Evolutionary conservation across 495 filamentous ascomycete species (phyloP).

Genomic region (Neurospora sp.): DNA sequence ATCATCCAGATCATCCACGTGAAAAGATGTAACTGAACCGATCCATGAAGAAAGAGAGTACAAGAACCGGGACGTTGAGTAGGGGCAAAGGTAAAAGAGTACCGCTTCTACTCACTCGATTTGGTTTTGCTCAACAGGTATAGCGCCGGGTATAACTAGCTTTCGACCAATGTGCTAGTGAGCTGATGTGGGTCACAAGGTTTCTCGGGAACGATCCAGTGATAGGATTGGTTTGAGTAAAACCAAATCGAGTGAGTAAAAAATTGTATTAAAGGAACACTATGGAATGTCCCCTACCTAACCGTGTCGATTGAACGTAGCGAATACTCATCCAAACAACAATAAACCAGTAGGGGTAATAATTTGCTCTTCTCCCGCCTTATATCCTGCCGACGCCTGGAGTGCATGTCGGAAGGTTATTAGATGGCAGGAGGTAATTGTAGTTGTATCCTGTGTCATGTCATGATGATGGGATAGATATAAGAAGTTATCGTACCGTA

Average conservation of each 20-base stretch:
- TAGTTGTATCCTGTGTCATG: slow-evolving; percentile 1
- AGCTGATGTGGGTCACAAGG: too few relatives aligned
- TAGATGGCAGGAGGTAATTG: slow-evolving; percentile 56
- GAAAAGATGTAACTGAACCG: background rate
- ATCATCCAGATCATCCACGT: background rate
- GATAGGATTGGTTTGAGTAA: too few relatives aligned
- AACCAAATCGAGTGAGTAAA: background rate
- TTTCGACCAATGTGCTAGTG: too few relatives aligned
- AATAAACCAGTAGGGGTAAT: slow-evolving; percentile 1
- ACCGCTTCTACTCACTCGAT: too few relatives aligned
- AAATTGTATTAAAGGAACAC: background rate
- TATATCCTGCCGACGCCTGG: slow-evolving; percentile 56
- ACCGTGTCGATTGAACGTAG: slow-evolving; percentile 1
- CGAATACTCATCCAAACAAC: background rate
- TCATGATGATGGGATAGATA: background rate
- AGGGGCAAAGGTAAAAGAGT: background rate
- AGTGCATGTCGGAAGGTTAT: slow-evolving; percentile 47
- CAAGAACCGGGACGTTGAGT: background rate
- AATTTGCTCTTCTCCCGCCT: slow-evolving; percentile 55
- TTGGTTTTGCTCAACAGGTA: too few relatives aligned
- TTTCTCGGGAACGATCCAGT: too few relatives aligned
- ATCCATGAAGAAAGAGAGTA: background rate
- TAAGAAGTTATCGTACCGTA: background rate
- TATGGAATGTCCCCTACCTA: background rate
- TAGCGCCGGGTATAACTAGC: too few relatives aligned